These are phyloP conservation scores for Tricladium varicosporioides DNA, from an alignment of 2,329 filamentous ascomycete species.

Conservation along the genomic window DNA sequence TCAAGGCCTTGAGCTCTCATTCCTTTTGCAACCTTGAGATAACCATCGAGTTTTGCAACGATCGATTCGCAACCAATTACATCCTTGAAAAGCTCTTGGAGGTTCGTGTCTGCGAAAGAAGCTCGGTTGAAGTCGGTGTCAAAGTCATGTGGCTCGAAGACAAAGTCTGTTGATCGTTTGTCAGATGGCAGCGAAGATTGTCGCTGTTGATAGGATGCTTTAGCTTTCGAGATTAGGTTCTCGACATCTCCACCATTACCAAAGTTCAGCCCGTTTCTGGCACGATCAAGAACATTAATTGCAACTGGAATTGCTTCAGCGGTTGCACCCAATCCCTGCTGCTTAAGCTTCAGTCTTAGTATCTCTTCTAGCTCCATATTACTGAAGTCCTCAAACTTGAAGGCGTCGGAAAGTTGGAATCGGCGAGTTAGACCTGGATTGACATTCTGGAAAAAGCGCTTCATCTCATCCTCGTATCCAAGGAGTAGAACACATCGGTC, in stretches of 20 bases:
- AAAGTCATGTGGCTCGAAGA: conserved; percentile 44
- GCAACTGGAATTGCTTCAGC: conserved; percentile 51
- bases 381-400: conserved; percentile 67
- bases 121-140: conserved; percentile 50
- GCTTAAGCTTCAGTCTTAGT: conserved; percentile 59
- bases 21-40: conserved; percentile 43
- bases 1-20: conserved; percentile 47
- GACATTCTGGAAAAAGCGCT: conserved; percentile 69
- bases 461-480: conserved; percentile 69
- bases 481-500: conserved; percentile 71
- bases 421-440: conserved; percentile 68
- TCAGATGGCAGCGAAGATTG: conserved; percentile 16
- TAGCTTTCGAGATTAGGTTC: conserved; percentile 59
- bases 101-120: conserved; percentile 39
- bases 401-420: conserved; percentile 62
- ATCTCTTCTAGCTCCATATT: conserved; percentile 57
- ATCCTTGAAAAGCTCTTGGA: conserved; percentile 47
- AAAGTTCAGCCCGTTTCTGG: conserved; percentile 63
- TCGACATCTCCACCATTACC: conserved; percentile 76
- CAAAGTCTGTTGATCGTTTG: conserved; percentile 16
- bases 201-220: conserved; percentile 25
- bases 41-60: conserved; percentile 47
- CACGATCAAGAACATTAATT: conserved; percentile 57
- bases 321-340: conserved; percentile 52
- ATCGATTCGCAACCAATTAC: conserved; percentile 51